Base-by-base conservation (phyloP, 2,329 filamentous ascomycete genomes). In the Annulohypoxylon truncatum region DNA sequence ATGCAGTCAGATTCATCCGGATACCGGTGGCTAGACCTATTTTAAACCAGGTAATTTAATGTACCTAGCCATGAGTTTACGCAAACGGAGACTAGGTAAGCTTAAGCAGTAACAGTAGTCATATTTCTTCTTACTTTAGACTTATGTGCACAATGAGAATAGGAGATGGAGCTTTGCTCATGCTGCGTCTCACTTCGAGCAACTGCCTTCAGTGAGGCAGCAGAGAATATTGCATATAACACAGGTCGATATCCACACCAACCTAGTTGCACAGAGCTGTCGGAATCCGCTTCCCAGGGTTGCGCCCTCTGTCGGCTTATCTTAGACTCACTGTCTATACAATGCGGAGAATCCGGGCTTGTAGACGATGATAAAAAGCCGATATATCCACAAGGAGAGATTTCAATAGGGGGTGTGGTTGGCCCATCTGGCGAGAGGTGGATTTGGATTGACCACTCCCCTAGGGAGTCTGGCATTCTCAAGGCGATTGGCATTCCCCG, bases 201-300 rank as follows among this genome's bases (percentile, higher is more conserved):
- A 9, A 58, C 44, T 10, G 44, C 33, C 13, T 58, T 58, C 31
- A 58, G 54, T 15, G 54, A 58, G 47, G 54, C 54, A 22, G 54
- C 31, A 26, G 29, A 48, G 9, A 38, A 20, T 31, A 58, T 50
- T 12, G 13, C 54, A 40, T 58, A 58, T n/a, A 50, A 58, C 20
- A 22, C 29, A n/a, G 28, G 22, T 24, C n/a, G 13, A 13, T 40
- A 50, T 18, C 54, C 54, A 20, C 54, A 58, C 18, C 54, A 58
- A 10, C 44, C 54, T 8, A 58, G 44, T 13, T 58, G 54, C 15
- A 10, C 44, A 29, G 22, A 38, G 7, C 12, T 58, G 31, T 31
- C 50, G 4, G 18, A 58, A 13, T 58, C 54, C 13, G 31, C 44
- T 2, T 33, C 2, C 2, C 44, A 40, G 31, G 54, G 54, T 5